Percentiles rank a stretch among this genome's conserved stretches.
These are phyloP conservation scores for Zymoseptoria ardabiliae DNA, from an alignment of 2,329 filamentous ascomycete species.

Conservation along the genomic window DNA sequence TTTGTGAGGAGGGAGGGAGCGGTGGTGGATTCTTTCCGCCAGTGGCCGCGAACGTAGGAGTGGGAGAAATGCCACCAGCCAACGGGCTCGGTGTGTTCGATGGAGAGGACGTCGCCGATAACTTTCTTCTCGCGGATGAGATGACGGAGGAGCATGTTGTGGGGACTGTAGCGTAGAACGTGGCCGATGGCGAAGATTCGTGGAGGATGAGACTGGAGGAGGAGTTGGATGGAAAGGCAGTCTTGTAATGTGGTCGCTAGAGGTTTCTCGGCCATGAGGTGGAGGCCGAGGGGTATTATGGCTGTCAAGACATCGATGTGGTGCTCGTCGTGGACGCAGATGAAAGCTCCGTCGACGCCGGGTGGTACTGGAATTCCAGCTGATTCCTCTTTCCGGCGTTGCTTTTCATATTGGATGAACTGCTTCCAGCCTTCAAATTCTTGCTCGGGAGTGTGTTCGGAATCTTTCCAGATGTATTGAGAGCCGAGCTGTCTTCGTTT, in stretches of 20 bases:
- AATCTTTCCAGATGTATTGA: constrained; percentile 63
- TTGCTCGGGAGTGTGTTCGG: constrained; percentile 50
- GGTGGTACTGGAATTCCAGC: constrained; percentile 37
- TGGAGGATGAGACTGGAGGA: constrained; percentile 23
- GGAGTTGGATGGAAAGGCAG: constrained; percentile 59
- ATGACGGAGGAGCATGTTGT: constrained; percentile 77
- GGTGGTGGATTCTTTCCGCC: constrained; percentile 71
- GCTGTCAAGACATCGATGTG: constrained; percentile 74
- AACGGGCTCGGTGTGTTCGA: constrained; percentile 89
- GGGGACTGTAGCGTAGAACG: constrained; percentile 85
- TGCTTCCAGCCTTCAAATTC: constrained; percentile 67
- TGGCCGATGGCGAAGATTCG: constrained; percentile 83
- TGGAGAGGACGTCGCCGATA: constrained; percentile 76
- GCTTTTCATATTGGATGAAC: constrained; percentile 65
- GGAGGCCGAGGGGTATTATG: constrained; percentile 60
- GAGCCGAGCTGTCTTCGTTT: constrained; percentile 66
- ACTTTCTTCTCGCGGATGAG: constrained; percentile 66
- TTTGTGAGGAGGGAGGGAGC: constrained; percentile 84
- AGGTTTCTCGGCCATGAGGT: constrained; percentile 94
- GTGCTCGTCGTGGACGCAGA: constrained; percentile 79
- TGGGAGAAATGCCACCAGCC: constrained; percentile 96
- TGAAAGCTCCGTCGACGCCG: constrained; percentile 52
- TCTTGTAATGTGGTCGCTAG: constrained; percentile 71
- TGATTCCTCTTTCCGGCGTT: constrained; percentile 49
- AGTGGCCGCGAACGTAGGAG: constrained; percentile 87